Conservation (phyloP, 805 yeast species). For the Candida nonsorbophila region DNA sequence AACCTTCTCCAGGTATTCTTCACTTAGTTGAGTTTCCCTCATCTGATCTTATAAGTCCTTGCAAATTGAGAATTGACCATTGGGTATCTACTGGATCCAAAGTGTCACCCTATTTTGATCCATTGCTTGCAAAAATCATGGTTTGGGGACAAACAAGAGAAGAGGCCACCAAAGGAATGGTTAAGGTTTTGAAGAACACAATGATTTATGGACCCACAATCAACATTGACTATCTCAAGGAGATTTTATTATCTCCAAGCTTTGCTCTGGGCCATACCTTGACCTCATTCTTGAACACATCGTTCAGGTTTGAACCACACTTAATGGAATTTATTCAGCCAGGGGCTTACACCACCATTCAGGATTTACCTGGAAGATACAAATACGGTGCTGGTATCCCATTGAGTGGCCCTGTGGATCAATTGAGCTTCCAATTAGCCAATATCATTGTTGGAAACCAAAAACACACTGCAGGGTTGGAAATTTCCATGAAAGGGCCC, state of each 20-base stretch:
- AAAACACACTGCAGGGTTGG: conserved; percentile 70
- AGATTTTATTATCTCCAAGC: conserved; percentile 76
- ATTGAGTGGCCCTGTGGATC: conserved; percentile 97
- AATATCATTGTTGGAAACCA: conserved; percentile 88
- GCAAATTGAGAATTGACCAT: conserved; percentile 64
- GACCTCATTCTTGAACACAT: conserved; percentile 68
- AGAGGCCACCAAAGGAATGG: conserved; percentile 74
- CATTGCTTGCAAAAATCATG: conserved; percentile 91
- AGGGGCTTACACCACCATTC: conserved; percentile 87
- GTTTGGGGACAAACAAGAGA: conserved; percentile 86
- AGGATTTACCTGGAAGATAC: conserved; percentile 92
- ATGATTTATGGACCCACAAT: conserved; percentile 82
- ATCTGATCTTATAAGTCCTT: background rate
- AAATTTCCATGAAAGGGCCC: conserved; percentile 52
- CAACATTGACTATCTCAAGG: conserved; percentile 81
- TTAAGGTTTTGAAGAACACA: conserved; percentile 78
- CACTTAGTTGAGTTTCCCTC: conserved; percentile 78
- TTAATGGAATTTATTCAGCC: conserved; percentile 73
- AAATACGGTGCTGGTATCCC: conserved; percentile 92
- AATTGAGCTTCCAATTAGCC: conserved; percentile 81
- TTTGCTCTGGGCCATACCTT: conserved; percentile 71
- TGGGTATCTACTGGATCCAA: conserved; percentile 89
- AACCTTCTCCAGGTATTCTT: conserved; percentile 96
- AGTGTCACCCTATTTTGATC: conserved; percentile 90
- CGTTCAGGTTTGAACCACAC: conserved; percentile 38